A percentile compares a stretch with the other conserved stretches of the same genome.
phyloP scores from a whole-genome alignment of 352 stramenopile genomes.

The Elongisporangium anandrum region DNA sequence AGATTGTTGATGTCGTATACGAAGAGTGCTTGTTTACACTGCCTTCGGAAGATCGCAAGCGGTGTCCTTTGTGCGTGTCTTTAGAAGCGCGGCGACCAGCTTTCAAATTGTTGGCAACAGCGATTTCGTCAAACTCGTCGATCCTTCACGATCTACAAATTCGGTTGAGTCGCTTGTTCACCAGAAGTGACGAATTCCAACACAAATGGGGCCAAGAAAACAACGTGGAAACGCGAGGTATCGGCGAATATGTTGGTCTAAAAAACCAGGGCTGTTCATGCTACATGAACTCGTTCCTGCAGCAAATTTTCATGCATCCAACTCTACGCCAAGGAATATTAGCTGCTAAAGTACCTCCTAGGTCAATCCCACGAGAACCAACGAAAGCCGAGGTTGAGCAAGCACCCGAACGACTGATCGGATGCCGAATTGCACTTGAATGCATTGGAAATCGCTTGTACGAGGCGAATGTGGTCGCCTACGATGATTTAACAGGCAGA shows the following conservation, averaged over 20 bases:
- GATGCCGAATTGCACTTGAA: conserved; percentile 88
- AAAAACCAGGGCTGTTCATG: conserved; percentile 99
- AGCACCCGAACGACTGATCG: conserved; percentile 56
- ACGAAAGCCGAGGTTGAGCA: conserved; percentile 90
- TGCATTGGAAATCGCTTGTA: conserved; percentile 92
- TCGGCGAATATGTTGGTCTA: conserved; percentile 88
- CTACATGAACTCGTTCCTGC: conserved; percentile 99
- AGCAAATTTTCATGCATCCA: conserved; percentile 95
- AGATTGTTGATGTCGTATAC: conserved; percentile 80
- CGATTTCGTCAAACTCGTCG: conserved; percentile 58
- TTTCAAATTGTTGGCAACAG: conserved; percentile 78
- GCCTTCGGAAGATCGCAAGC: conserved; percentile 52
- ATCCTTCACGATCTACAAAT: conserved; percentile 61
- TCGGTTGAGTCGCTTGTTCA: conserved; percentile 60
- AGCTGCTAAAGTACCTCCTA: conserved; percentile 56
- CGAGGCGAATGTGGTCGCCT: conserved; percentile 90
- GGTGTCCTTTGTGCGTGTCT: conserved; percentile 70
- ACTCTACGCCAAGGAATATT: conserved; percentile 77
- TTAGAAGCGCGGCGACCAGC: conserved; percentile 71
- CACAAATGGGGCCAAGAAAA: conserved; percentile 83
- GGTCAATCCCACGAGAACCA: conserved; percentile 51
- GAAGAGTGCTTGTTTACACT: conserved; percentile 83
- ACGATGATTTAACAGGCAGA: conserved; percentile 68
- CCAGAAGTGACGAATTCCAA: conserved; percentile 46
- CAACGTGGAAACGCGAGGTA: conserved; percentile 76